phyloP scores from a whole-genome alignment of 352 stramenopile genomes.

The Lagenidium giganteum region DNA sequence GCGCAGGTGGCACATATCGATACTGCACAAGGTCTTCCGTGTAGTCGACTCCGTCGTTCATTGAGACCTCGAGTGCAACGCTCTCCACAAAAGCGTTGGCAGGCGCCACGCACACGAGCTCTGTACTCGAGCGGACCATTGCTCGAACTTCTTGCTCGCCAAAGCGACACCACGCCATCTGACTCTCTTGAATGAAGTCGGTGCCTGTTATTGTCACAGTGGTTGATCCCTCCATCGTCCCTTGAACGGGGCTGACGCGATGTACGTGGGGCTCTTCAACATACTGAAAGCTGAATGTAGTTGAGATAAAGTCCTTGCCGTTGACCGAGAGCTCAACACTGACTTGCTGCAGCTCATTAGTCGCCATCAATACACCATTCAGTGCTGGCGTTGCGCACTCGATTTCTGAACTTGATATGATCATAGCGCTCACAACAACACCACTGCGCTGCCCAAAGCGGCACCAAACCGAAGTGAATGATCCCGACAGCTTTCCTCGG shows the following conservation, averaged over 20 bases:
- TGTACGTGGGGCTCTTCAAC: slow-evolving; percentile 27
- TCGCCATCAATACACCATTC: slow-evolving; percentile 11
- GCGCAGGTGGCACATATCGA: slow-evolving; percentile 40
- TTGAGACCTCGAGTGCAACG: slow-evolving; percentile 1
- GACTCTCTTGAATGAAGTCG: slow-evolving; percentile 21
- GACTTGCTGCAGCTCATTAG: background rate
- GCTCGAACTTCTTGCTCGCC: background rate
- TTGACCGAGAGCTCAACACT: slow-evolving; percentile 55
- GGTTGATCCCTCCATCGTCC: slow-evolving; percentile 46
- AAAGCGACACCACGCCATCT: slow-evolving; percentile 33
- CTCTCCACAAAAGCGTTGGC: background rate
- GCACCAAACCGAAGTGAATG: slow-evolving; percentile 36
- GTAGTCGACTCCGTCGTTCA: slow-evolving; percentile 85
- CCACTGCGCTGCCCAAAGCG: slow-evolving; percentile 41
- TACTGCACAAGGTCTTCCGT: slow-evolving; percentile 58
- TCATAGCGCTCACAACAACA: slow-evolving; percentile 20
- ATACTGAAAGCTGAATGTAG: slow-evolving; percentile 48
- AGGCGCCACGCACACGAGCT: background rate
- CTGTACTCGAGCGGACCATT: background rate
- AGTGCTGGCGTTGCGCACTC: slow-evolving; percentile 36
- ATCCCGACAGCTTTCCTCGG: slow-evolving; percentile 45
- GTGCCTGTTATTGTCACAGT: slow-evolving; percentile 40
- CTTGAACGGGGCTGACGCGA: slow-evolving; percentile 37
- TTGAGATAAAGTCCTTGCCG: slow-evolving; percentile 56
- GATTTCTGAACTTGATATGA: slow-evolving; percentile 20